Evolutionary conservation across 306 rosid genomes (phyloP).

Genomic region (Hippophae rhamnoides): DNA sequence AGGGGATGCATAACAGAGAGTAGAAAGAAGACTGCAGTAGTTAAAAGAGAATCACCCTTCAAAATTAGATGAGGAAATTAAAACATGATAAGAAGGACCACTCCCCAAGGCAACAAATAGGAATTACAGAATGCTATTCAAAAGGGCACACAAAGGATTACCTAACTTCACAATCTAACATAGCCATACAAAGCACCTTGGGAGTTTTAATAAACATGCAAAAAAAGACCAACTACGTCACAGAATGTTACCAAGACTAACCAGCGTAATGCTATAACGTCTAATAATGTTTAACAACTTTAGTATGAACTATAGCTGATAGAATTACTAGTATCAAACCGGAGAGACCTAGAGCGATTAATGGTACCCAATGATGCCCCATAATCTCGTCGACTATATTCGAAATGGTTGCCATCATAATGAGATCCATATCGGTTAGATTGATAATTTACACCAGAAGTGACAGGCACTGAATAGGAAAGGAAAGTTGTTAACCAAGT

Average conservation of each 20-base stretch:
- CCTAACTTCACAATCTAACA: no score
- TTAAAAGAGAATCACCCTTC: no score
- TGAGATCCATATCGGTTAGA: constrained; percentile 55
- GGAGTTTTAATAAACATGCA: not conserved
- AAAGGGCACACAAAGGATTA: no score
- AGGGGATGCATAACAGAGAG: no score
- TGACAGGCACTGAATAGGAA: constrained; percentile 37
- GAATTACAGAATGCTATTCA: no score
- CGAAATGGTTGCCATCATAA: constrained; percentile 43
- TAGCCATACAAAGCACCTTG: no score
- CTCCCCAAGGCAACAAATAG: no score
- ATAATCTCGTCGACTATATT: constrained; percentile 55
- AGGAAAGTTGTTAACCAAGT: constrained; percentile 20
- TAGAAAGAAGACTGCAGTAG: no score
- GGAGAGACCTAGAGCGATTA: constrained; percentile 55
- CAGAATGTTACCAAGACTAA: constrained; percentile 8
- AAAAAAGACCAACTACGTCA: not conserved
- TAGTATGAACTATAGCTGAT: constrained; percentile 35
- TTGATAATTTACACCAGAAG: constrained; percentile 43
- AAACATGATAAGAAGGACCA: no score
- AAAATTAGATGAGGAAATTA: no score
- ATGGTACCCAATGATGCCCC: constrained; percentile 57
- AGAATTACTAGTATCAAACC: constrained; percentile 45
- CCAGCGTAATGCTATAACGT: constrained; percentile 16
- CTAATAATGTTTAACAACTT: constrained; percentile 20